Conservation (phyloP, 371 early-diverging fungal species). For the Rhizomucor pusillus region DNA sequence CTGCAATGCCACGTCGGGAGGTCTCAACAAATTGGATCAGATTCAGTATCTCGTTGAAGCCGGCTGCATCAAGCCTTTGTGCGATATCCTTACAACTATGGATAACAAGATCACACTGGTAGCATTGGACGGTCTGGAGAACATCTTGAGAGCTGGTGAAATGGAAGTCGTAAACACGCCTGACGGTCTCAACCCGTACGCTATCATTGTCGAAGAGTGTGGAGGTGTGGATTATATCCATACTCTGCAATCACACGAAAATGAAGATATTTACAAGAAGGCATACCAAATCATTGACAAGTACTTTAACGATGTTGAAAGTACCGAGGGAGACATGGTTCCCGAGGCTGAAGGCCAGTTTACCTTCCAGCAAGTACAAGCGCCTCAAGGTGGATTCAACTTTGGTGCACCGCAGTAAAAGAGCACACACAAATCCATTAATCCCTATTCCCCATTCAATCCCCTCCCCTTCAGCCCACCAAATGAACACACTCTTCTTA, state of each 20-base stretch:
- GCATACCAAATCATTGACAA: slow-evolving; percentile 89
- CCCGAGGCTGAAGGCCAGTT: slow-evolving; percentile 63
- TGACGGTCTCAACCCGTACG: slow-evolving; percentile 80
- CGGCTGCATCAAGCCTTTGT: slow-evolving; percentile 84
- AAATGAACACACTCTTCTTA: not conserved
- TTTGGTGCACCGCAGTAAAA: slow-evolving; percentile 42
- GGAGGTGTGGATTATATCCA: slow-evolving; percentile 93
- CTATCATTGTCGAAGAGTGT: slow-evolving; percentile 83
- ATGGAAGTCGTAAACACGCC: slow-evolving; percentile 37
- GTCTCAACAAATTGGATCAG: slow-evolving; percentile 72
- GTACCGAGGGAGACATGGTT: slow-evolving; percentile 58
- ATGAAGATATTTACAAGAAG: slow-evolving; percentile 93
- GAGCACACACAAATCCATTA: not conserved
- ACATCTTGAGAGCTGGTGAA: slow-evolving; percentile 66
- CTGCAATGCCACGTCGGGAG: slow-evolving; percentile 89
- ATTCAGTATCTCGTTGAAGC: slow-evolving; percentile 74
- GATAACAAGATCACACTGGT: slow-evolving; percentile 85
- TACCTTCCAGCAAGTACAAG: slow-evolving; percentile 56
- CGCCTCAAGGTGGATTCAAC: slow-evolving; percentile 69
- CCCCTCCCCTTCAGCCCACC: slow-evolving; percentile 3
- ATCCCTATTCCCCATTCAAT: not conserved
- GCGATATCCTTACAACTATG: slow-evolving; percentile 71
- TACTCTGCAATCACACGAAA: slow-evolving; percentile 88
- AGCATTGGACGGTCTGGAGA: slow-evolving; percentile 87
- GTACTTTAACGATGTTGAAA: slow-evolving; percentile 89